These are phyloP conservation scores for Lathyrus sativus DNA, from an alignment of 306 rosid species.

Conservation along the genomic window DNA sequence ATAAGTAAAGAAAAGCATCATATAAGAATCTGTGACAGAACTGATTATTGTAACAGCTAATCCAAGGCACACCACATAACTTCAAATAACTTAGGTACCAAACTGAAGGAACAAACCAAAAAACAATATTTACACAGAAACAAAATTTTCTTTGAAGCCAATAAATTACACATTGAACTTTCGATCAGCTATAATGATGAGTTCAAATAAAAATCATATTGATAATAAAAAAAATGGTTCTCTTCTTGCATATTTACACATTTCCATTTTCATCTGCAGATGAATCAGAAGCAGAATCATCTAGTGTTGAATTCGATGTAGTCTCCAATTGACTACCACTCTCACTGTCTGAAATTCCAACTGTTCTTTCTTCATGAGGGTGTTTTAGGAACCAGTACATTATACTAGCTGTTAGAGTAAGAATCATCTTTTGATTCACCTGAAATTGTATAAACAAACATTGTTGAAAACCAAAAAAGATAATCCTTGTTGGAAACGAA, in stretches of 20 bases:
- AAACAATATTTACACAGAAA: slow-evolving; percentile 36
- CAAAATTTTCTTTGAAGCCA: slow-evolving; percentile 43
- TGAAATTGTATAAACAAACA: slow-evolving; percentile 28
- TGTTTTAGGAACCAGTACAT: slow-evolving; percentile 92
- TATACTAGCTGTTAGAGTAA: slow-evolving; percentile 89
- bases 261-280: slow-evolving; percentile 71
- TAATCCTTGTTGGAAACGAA: no score
- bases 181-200: slow-evolving; percentile 45
- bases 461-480: not conserved
- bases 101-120: not conserved
- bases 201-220: slow-evolving; percentile 22
- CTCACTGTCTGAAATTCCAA: slow-evolving; percentile 72
- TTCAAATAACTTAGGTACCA: not conserved
- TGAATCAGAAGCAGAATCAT: slow-evolving; percentile 92
- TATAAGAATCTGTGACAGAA: not conserved
- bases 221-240: slow-evolving; percentile 26
- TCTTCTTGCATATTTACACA: slow-evolving; percentile 50
- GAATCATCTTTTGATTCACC: slow-evolving; percentile 99
- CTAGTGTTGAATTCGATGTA: slow-evolving; percentile 73
- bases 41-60: not conserved
- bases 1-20: no score
- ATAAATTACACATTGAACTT: slow-evolving; percentile 51
- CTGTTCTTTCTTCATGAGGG: slow-evolving; percentile 60
- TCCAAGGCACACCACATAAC: slow-evolving; percentile 7
- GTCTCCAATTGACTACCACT: slow-evolving; percentile 61